Evolutionary conservation across 2,329 filamentous ascomycete species (phyloP).

Genomic region (Grosmannia penicillata): DNA sequence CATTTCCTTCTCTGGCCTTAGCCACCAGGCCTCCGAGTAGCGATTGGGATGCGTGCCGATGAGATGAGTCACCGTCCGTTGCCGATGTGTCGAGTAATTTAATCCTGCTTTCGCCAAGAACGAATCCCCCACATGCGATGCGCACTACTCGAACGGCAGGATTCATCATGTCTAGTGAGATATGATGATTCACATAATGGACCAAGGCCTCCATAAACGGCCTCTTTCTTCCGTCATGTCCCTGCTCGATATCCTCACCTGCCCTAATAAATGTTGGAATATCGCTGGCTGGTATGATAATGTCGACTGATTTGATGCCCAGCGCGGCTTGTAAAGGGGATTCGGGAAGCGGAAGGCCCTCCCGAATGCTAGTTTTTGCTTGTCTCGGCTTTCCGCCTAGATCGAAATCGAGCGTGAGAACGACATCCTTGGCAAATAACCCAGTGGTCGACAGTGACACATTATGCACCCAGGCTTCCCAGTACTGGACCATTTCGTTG

Average conservation of each 20-base stretch:
- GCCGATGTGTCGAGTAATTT: slow-evolving; percentile 24
- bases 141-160: slow-evolving; percentile 36
- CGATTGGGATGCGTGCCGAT: not conserved
- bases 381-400: not conserved
- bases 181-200: slow-evolving; percentile 33
- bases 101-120: slow-evolving; percentile 34
- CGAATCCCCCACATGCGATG: slow-evolving; percentile 41
- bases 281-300: slow-evolving; percentile 34
- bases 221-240: not conserved
- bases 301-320: slow-evolving; percentile 31
- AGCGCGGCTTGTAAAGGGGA: slow-evolving; percentile 5
- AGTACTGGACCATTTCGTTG: slow-evolving; percentile 30
- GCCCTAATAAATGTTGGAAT: slow-evolving; percentile 28
- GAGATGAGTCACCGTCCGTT: not conserved
- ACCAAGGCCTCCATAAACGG: slow-evolving; percentile 37
- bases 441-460: slow-evolving; percentile 20
- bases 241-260: slow-evolving; percentile 17
- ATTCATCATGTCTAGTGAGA: slow-evolving; percentile 40
- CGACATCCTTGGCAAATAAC: slow-evolving; percentile 27
- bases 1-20: slow-evolving; percentile 4
- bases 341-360: not conserved
- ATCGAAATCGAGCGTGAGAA: slow-evolving; percentile 36
- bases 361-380: not conserved
- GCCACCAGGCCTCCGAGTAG: slow-evolving; percentile 3
- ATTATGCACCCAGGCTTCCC: slow-evolving; percentile 35